Conservation (phyloP, 805 yeast species). For the Candida oleophila region DNA sequence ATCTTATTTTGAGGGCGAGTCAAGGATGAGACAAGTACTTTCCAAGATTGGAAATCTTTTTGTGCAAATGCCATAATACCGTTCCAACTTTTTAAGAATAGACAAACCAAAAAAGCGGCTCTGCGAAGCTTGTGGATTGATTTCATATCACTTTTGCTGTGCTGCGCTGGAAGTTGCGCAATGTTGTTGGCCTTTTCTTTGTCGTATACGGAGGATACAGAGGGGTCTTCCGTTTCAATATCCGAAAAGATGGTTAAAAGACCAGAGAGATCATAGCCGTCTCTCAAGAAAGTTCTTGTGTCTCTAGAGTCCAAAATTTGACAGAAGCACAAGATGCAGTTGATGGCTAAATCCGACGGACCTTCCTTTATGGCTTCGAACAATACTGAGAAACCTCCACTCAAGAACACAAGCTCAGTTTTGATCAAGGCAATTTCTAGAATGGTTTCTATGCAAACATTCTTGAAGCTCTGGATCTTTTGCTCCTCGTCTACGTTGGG, state of each 20-base stretch:
- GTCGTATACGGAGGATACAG: background rate
- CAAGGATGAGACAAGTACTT: constrained; percentile 60
- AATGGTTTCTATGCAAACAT: constrained; percentile 43
- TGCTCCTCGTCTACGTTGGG: constrained; percentile 9
- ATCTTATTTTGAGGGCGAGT: constrained; percentile 54
- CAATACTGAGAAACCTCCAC: constrained; percentile 54
- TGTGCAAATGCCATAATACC: constrained; percentile 70
- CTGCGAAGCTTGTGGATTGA: constrained; percentile 57
- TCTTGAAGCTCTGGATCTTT: constrained; percentile 49
- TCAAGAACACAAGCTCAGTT: constrained; percentile 44
- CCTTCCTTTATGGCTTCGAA: constrained; percentile 42
- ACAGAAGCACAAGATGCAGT: constrained; percentile 36
- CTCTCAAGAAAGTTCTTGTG: constrained; percentile 51
- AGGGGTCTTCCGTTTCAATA: constrained; percentile 2
- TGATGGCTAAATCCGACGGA: constrained; percentile 13
- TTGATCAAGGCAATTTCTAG: constrained; percentile 37
- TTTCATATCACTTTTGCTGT: constrained; percentile 8
- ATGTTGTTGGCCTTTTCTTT: background rate
- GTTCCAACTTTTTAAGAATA: constrained; percentile 67
- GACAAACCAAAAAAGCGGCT: constrained; percentile 56
- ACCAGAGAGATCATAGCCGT: constrained; percentile 61
- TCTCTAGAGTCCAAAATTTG: constrained; percentile 58
- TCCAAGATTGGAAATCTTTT: constrained; percentile 54
- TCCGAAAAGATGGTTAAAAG: constrained; percentile 74
- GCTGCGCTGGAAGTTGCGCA: constrained; percentile 4